Percentiles rank a stretch among this genome's conserved stretches.
These are phyloP conservation scores for Quercus engelmannii DNA, from an alignment of 306 rosid species.

Conservation along the genomic window DNA sequence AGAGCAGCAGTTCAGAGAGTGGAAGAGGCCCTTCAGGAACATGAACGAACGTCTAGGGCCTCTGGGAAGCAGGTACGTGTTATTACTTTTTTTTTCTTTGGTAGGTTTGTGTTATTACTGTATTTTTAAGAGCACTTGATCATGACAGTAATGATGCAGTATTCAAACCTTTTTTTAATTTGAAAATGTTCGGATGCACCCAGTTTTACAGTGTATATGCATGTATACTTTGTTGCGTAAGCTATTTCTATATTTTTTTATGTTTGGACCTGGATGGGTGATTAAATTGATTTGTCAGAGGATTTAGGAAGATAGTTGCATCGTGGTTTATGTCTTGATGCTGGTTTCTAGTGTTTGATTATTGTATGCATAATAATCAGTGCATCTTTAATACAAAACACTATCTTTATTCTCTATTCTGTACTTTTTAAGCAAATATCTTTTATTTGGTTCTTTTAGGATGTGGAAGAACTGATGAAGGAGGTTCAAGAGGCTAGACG, in stretches of 20 bases:
- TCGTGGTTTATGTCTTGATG: not conserved
- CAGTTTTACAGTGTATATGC: not conserved
- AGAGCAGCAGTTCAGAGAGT: conserved; percentile 92
- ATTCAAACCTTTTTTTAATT: not conserved
- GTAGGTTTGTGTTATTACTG: conserved; percentile 49
- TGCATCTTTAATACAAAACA: not conserved
- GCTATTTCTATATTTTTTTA: not conserved
- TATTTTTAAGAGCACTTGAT: not conserved
- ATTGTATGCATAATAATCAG: not conserved
- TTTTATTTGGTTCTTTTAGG: conserved; percentile 43
- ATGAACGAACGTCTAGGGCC: conserved; percentile 61
- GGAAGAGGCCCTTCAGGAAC: conserved; percentile 83
- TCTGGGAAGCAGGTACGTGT: conserved; percentile 75
- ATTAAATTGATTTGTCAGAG: not conserved
- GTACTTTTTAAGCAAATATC: conserved; percentile 23
- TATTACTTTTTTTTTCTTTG: conserved; percentile 2
- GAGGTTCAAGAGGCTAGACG: conserved; percentile 97
- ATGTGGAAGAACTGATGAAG: conserved; percentile 86
- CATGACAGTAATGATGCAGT: not conserved
- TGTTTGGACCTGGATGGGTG: not conserved
- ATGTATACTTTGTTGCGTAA: not conserved
- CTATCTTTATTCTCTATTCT: not conserved
- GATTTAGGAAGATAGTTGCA: not conserved
- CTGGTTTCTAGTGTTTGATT: not conserved
- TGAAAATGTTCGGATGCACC: not conserved